Base-by-base conservation (phyloP, 306 rosid genomes). In the Gillenia trifoliata region DNA sequence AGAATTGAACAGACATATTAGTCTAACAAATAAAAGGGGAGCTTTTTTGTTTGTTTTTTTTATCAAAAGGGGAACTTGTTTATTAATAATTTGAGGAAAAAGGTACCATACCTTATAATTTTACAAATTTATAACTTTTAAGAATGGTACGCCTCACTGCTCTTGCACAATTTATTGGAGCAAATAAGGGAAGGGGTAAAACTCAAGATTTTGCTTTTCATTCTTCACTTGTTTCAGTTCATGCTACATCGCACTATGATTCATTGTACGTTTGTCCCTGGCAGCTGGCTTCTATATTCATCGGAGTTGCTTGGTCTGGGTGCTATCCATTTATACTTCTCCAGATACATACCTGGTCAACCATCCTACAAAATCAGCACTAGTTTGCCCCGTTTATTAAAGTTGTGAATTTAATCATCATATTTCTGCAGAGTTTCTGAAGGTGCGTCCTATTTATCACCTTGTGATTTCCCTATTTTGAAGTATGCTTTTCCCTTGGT, bases 271-370 rank as follows among this genome's bases (percentile, higher is more conserved):
- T 74, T 34, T 82, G 66, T 70, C 75, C 74, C 73, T 87, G 73
- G 84, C 93, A 94, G 99, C 96, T 77, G 99, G 99, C 11, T 94
- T 88, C 82, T 92, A 94, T 84, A 94, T 92, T 84, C 91, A 95
- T 64, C 91, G 96, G 99, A 97, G 97, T 74, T 94, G 99, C 87
- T 86, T 94, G 81, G 99, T 94, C 25, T 90, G 98, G 98, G 96
- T 94, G 81, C 98, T 97, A 72, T 94, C 97, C 33, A 72, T 94
- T 5, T 94, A 90, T 81, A 94, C 97, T 67, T 94, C 98, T 84
- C 98, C 98, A 57, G 96, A 95, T 79, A 91, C 92, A 96, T 92
- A 92, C 85, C 87, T 94, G 80, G 99, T 92, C 89, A 92, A 88
- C 79, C 97, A 94, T 87, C 97, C 97, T 60, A 73, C 87, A 61